Base-by-base conservation (phyloP, 2,329 filamentous ascomycete genomes). In the Stachybotrys echinatus region DNA sequence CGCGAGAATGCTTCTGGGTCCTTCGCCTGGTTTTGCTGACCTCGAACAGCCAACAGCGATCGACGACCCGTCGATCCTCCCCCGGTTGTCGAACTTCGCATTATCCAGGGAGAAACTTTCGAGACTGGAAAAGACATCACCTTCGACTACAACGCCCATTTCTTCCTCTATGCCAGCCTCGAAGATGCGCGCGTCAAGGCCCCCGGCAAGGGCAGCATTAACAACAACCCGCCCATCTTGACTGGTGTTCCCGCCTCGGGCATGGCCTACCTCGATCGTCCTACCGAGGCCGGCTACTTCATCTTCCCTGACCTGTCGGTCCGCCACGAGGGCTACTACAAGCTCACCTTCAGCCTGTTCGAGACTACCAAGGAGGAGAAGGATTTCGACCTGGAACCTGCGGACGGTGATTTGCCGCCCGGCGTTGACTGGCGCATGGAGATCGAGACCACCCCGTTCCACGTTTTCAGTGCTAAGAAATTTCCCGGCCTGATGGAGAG, bases 241-340 rank as follows among this genome's bases (percentile, higher is more conserved):
- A 97, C 92, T 0, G 94, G 94, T 56, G 92, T 95, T 60, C 91
- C 92, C 1, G 92, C 96, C 14, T 94, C 92, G 18, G 94, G 92
- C 51, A 95, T 96, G 80, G 92, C 92, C 21, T 96, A 97, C 65
- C 80, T 99, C 47, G 92, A 97, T 65, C 87, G 92, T 42, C 94
- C 94, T 3, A 70, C 72, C 38, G 80, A 84, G 58, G 83, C 82
- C 40, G 94, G 92, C 49, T 99, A 97, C 69, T 99, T 99, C 70
- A 89, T 99, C 67, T 99, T 99, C 66, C 94, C 94, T 3, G 94
- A 99, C 68, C 76, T 97, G 23, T 96, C 92, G 0, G 92, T 99
- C 45, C 86, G 94, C 50, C 92, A 99, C 63, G 94, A 99, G 69
- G 94, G 94, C 54, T 85, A 87, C 58, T 99, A 96, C 68, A 80